Base-by-base conservation (phyloP, 441 rosid species). In the Mallotus repandus region DNA sequence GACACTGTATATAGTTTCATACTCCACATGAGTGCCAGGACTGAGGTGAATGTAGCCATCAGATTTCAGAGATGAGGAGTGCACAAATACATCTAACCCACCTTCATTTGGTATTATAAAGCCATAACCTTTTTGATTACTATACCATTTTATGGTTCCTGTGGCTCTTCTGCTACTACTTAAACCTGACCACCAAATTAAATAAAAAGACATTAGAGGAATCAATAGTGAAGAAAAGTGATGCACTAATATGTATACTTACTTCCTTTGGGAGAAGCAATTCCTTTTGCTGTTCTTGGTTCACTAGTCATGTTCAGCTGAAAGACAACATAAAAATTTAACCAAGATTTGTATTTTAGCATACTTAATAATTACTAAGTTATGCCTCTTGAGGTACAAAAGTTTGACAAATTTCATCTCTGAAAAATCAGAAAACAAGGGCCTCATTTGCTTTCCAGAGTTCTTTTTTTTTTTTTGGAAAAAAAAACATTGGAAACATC, bases 131-230 rank as follows among this genome's bases (percentile, higher is more conserved):
- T 43, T 76, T 55, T 55, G 18, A 4, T 63, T 55, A 48, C 22
- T 19, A 46, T 61, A 76, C 78, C 78, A 76, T 63, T 55, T 76
- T 50, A 76, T 46, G 5, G 11, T 55, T 35, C 78, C 78, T 4
- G 7, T 53, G 7, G 5, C n/a, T 57, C 74, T 63, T 35, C 35
- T 21, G 13, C 18, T 15, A 9, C 18, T 15, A 9, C 8, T 2
- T 35, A 7, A 32, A 58, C 29, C 66, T 71, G 18, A 60, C 21
- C 55, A 70, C 57, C 57, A 48, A 25, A 49, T 21, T 22, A 2
- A 22, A 11, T 38, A 7, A 1, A 3, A 15, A 38, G n/a, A 38
- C 38, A 41, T n/a, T n/a, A 11, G 0, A n/a, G 13, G 53, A 25
- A 64, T 7, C 10, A 41, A 8, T 38, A 63, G 5, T 35, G 3